Percentiles rank a stretch among this genome's conserved stretches.
phyloP scores from a whole-genome alignment of 2,329 filamentous ascomycete species.

The Ilyonectria robusta region DNA sequence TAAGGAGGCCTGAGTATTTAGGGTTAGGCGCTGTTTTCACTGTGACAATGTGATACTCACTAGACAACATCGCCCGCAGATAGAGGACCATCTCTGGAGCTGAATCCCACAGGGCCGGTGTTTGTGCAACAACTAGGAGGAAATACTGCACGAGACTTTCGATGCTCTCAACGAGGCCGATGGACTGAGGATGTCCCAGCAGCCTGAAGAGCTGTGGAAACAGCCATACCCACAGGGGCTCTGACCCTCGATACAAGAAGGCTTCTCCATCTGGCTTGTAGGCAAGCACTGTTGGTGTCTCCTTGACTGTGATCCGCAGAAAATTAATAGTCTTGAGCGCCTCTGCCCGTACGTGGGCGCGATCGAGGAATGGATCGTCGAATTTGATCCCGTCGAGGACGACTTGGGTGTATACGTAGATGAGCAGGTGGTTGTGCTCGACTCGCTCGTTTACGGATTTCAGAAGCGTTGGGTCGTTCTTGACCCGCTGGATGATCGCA shows the following conservation, averaged over 20 bases:
- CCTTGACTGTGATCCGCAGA: conserved; percentile 79
- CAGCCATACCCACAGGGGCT: conserved; percentile 77
- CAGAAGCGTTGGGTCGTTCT: conserved; percentile 66
- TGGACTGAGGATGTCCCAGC: conserved; percentile 66
- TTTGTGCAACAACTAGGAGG: conserved; percentile 60
- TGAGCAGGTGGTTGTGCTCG: conserved; percentile 85
- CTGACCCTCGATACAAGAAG: conserved; percentile 67
- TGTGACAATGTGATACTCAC: conserved; percentile 53
- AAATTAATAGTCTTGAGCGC: conserved; percentile 83
- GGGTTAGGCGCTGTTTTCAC: conserved; percentile 34
- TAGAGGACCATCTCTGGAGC: conserved; percentile 62
- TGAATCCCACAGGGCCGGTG: conserved; percentile 64
- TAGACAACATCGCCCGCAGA: conserved; percentile 62
- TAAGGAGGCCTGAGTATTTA: conserved; percentile 48
- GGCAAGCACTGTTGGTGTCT: conserved; percentile 79
- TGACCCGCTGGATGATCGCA: conserved; percentile 67
- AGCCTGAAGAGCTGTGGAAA: conserved; percentile 71
- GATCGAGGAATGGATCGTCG: conserved; percentile 77
- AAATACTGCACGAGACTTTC: conserved; percentile 66
- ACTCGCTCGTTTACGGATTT: conserved; percentile 76
- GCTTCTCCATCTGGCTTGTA: conserved; percentile 57
- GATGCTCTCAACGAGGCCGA: conserved; percentile 65
- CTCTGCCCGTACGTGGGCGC: conserved; percentile 69
- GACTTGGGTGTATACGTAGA: conserved; percentile 86
- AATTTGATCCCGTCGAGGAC: conserved; percentile 79